A percentile compares a stretch with the other conserved stretches of the same genome.
phyloP scores from a whole-genome alignment of 768 basidiomycete genomes.

The Wakefieldia striispora region DNA sequence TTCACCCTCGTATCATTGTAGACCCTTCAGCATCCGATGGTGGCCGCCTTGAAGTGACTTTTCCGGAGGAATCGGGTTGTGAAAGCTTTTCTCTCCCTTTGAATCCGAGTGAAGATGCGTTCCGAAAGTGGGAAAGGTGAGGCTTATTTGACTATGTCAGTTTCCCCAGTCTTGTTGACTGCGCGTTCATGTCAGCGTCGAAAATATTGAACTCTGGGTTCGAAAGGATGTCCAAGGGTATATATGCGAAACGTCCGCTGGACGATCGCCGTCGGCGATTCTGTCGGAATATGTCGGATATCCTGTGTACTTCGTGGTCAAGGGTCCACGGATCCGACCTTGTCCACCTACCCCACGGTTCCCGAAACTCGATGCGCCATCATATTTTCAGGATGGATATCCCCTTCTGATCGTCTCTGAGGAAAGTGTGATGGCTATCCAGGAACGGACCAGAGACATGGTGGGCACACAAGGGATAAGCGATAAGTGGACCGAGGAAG shows the following conservation, averaged over 20 bases:
- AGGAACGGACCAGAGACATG: slow-evolving; percentile 44
- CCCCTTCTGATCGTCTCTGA: slow-evolving; percentile 67
- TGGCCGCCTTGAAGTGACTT: slow-evolving; percentile 52
- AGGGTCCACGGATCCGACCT: slow-evolving; percentile 55
- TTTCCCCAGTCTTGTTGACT: slow-evolving; percentile 2
- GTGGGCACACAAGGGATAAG: slow-evolving; percentile 48
- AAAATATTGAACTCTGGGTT: slow-evolving; percentile 48
- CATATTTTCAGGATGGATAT: slow-evolving; percentile 69
- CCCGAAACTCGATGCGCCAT: slow-evolving; percentile 55
- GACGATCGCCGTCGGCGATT: slow-evolving; percentile 48
- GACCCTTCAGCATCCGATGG: slow-evolving; percentile 45
- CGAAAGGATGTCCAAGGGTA: slow-evolving; percentile 58
- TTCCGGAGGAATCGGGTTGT: slow-evolving; percentile 59
- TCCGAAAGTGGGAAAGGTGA: slow-evolving; percentile 58
- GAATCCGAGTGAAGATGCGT: slow-evolving; percentile 45
- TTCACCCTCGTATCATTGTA: slow-evolving; percentile 51
- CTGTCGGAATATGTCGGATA: slow-evolving; percentile 62
- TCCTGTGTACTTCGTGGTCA: slow-evolving; percentile 62
- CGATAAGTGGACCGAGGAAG: slow-evolving; percentile 52
- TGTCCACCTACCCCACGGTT: slow-evolving; percentile 52
- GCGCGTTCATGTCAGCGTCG: slow-evolving; percentile 40
- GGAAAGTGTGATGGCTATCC: slow-evolving; percentile 57
- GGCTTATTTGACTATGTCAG: slow-evolving; percentile 15
- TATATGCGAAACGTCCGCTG: slow-evolving; percentile 48
- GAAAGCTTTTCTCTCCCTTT: slow-evolving; percentile 60